Percentiles rank a stretch among this genome's conserved stretches.
phyloP scores from a whole-genome alignment of 2,329 filamentous ascomycete species.

The Epichloe gansuensis region DNA sequence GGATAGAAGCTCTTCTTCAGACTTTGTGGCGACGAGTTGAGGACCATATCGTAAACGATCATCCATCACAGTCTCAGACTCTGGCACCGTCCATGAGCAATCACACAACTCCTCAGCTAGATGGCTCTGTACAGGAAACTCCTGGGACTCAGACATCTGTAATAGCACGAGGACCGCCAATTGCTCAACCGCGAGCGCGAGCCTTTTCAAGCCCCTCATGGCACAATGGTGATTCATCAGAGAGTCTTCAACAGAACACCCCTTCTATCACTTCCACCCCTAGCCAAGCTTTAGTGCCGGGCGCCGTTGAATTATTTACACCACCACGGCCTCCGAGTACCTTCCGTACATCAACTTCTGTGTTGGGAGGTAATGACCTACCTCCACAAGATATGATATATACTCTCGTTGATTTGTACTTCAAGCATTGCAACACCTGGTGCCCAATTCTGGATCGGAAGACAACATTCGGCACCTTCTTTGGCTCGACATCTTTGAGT shows the following conservation, averaged over 20 bases:
- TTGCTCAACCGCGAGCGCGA: constrained; percentile 25
- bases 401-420: constrained; percentile 47
- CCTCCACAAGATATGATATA: constrained; percentile 50
- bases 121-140: constrained; percentile 13
- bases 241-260: constrained; percentile 7
- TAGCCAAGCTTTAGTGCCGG: neutral
- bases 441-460: constrained; percentile 33
- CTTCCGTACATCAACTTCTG: constrained; percentile 14
- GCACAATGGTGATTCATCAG: constrained; percentile 19
- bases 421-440: constrained; percentile 54
- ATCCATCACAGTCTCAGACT: constrained; percentile 11
- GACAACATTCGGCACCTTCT: constrained; percentile 27
- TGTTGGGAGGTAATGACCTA: constrained; percentile 34
- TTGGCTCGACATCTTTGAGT: constrained; percentile 26
- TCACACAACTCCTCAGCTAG: constrained; percentile 22
- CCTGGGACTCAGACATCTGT: constrained; percentile 12
- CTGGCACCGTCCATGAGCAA: constrained; percentile 23
- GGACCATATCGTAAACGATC: constrained; percentile 27
- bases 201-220: constrained; percentile 24
- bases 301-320: neutral
- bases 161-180: constrained; percentile 10
- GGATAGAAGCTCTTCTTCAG: constrained; percentile 35
- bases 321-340: constrained; percentile 1
- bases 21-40: constrained; percentile 30
- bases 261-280: constrained; percentile 5